phyloP scores from a whole-genome alignment of 1,284 basidiomycete species.

The Boletus holoroseus region DNA sequence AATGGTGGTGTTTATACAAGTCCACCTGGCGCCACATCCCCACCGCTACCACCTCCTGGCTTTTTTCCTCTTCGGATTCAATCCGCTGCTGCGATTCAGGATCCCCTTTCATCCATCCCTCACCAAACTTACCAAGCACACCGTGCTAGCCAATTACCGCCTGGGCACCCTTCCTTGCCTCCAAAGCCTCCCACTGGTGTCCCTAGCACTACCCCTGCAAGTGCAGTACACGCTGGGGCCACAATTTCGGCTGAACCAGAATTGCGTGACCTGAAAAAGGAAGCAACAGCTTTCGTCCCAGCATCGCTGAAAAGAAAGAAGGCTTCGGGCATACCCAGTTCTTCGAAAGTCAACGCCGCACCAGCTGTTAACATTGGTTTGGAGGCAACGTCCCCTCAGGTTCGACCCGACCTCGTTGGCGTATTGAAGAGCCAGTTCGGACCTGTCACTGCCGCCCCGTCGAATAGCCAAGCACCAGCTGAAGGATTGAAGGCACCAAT shows the following conservation, averaged over 20 bases:
- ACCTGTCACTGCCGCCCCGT: slow-evolving; percentile 15
- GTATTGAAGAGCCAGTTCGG: slow-evolving; percentile 58
- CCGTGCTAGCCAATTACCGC: slow-evolving; percentile 34
- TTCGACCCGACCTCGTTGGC: slow-evolving; percentile 61
- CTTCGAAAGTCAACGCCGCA: slow-evolving; percentile 58
- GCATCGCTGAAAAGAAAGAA: slow-evolving; percentile 62
- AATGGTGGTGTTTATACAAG: slow-evolving; percentile 18
- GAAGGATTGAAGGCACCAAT: slow-evolving; percentile 21
- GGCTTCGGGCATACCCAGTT: slow-evolving; percentile 30
- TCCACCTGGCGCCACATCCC: slow-evolving; percentile 31
- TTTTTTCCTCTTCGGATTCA: slow-evolving; percentile 49
- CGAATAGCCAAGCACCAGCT: slow-evolving; percentile 20
- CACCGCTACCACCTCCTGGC: slow-evolving; percentile 30
- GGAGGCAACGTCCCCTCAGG: slow-evolving; percentile 32
- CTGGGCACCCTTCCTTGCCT: slow-evolving; percentile 39
- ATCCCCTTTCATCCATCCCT: slow-evolving; percentile 57
- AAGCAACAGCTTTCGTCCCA: slow-evolving; percentile 86
- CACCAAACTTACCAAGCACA: slow-evolving; percentile 65
- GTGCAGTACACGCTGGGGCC: slow-evolving; percentile 42
- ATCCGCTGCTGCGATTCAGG: slow-evolving; percentile 50
- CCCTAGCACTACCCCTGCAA: slow-evolving; percentile 42
- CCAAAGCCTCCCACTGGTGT: slow-evolving; percentile 34
- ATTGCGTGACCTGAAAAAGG: slow-evolving; percentile 86
- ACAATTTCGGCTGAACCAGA: slow-evolving; percentile 79
- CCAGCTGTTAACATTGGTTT: slow-evolving; percentile 43